These are phyloP conservation scores for Cyanophora paradoxa DNA, from an alignment of 78 protist species.

Conservation along the genomic window DNA sequence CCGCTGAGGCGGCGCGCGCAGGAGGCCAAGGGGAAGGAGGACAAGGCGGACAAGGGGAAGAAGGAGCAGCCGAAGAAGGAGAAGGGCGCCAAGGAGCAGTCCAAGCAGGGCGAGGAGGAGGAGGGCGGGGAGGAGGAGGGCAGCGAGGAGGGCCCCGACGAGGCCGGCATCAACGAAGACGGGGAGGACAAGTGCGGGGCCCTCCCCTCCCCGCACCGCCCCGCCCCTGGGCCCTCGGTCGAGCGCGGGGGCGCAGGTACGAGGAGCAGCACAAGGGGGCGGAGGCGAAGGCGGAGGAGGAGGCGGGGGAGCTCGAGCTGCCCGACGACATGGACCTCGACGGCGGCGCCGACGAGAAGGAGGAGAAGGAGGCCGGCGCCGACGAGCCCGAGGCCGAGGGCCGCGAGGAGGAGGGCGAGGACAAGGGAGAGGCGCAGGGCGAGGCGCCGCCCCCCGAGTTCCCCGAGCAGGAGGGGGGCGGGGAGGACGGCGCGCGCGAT, in stretches of 20 bases:
- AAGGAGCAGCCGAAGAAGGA: background rate
- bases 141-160: background rate
- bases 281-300: background rate
- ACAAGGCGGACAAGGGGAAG: background rate
- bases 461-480: background rate
- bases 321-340: constrained; percentile 5
- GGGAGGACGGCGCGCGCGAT: background rate
- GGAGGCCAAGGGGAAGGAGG: constrained; percentile 9
- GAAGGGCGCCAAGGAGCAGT: background rate
- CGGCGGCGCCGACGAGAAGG: background rate
- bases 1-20: background rate
- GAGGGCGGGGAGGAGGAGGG: background rate
- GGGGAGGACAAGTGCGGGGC: no score
- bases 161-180: background rate
- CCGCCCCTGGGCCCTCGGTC: no score
- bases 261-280: no score
- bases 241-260: no score
- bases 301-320: background rate
- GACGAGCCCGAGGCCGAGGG: background rate
- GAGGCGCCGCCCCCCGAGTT: background rate
- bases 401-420: constrained; percentile 22
- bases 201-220: no score
- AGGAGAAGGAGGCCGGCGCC: background rate
- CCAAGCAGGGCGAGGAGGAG: background rate
- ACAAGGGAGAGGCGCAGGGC: background rate